Conservation (phyloP, 164 flowering plant genomes). For the Liquidambar formosana region DNA sequence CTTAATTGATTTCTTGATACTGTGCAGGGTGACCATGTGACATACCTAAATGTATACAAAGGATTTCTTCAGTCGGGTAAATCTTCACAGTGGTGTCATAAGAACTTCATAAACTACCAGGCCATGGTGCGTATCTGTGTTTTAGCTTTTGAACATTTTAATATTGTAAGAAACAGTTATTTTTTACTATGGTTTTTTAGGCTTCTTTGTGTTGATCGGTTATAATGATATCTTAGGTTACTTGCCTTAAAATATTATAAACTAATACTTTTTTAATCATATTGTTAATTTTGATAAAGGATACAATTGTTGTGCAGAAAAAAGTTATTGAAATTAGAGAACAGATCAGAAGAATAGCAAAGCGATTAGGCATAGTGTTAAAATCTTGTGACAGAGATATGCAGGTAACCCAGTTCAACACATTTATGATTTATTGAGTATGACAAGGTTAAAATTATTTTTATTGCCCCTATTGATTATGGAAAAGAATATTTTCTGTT, state of each 20-base stretch:
- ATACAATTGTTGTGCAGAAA: constrained; percentile 39
- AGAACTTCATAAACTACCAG: constrained; percentile 84
- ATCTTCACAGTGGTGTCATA: constrained; percentile 97
- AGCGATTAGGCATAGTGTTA: constrained; percentile 66
- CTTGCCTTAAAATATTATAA: not conserved
- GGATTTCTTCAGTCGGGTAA: constrained; percentile 84
- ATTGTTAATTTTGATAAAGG: not conserved
- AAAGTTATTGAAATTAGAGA: constrained; percentile 80
- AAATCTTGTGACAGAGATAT: constrained; percentile 84
- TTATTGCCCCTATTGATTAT: not conserved
- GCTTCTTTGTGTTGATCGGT: not conserved
- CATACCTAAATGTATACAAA: constrained; percentile 87
- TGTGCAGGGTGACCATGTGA: constrained; percentile 94
- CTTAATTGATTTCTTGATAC: not conserved
- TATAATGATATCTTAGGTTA: not conserved
- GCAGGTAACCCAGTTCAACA: constrained; percentile 41
- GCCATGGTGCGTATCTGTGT: constrained; percentile 68
- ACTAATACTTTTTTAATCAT: not conserved
- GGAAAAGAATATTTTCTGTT: not conserved
- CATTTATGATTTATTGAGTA: not conserved
- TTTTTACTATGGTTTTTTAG: not conserved
- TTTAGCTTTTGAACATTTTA: not conserved
- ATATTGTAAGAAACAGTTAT: not conserved
- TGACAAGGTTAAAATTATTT: not conserved
- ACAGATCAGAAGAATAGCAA: constrained; percentile 71